Conservation (phyloP, 129 eudicot genomes). For the Erigeron canadensis region DNA sequence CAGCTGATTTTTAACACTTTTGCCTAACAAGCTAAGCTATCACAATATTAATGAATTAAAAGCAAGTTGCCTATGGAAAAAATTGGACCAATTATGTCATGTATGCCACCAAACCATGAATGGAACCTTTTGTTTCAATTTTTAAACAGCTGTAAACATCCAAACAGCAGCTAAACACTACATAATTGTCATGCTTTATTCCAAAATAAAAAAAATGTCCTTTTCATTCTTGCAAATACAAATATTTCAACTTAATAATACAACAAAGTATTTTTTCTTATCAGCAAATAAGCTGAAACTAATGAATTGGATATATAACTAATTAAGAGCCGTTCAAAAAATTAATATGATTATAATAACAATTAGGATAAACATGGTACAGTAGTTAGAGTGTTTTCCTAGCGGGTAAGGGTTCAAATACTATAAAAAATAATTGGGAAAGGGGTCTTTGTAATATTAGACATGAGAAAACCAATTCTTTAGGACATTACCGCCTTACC, state of each 20-base stretch:
- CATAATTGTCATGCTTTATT: conserved; percentile 19
- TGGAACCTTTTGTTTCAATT: conserved; percentile 21
- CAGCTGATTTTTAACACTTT: conserved; percentile 24
- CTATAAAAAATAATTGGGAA: too few relatives aligned
- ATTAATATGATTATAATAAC: too few relatives aligned
- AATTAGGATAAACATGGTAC: too few relatives aligned
- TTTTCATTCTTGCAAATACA: conserved; percentile 8
- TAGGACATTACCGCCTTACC: too few relatives aligned
- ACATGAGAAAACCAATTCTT: too few relatives aligned
- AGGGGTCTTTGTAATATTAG: too few relatives aligned
- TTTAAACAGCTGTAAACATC: conserved; percentile 38
- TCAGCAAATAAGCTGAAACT: too few relatives aligned
- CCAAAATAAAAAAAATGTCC: conserved; percentile 14
- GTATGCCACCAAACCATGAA: conserved; percentile 34
- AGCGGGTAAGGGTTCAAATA: too few relatives aligned
- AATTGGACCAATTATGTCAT: conserved; percentile 27
- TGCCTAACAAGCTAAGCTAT: conserved; percentile 24
- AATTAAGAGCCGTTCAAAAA: too few relatives aligned
- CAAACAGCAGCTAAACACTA: conserved; percentile 28
- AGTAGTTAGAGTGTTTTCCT: too few relatives aligned
- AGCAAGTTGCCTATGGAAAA: conserved; percentile 8
- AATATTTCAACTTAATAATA: neutral
- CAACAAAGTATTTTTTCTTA: neutral
- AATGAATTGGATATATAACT: too few relatives aligned
- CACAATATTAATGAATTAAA: conserved; percentile 26